Evolutionary conservation across 1,284 basidiomycete genomes (phyloP).

Genomic region (Leucoagaricus sp.): DNA sequence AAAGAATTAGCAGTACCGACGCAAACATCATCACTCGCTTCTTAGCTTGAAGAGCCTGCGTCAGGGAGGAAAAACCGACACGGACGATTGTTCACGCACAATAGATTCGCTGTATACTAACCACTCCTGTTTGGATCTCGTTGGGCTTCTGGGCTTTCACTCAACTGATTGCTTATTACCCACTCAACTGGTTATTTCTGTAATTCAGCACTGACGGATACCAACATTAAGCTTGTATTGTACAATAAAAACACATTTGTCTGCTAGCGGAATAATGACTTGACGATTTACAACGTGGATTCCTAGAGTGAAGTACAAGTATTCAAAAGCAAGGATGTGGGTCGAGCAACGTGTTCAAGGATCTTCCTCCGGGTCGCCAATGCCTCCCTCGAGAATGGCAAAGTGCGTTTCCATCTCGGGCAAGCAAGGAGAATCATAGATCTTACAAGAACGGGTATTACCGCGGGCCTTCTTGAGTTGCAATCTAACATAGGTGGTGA

Average conservation of each 20-base stretch:
- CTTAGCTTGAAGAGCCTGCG: constrained; percentile 51
- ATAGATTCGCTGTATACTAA: constrained; percentile 17
- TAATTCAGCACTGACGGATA: constrained; percentile 12
- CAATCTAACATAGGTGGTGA: constrained; percentile 53
- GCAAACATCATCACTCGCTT: constrained; percentile 90
- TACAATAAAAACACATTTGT: constrained; percentile 24
- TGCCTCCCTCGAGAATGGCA: constrained; percentile 87
- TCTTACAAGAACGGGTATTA: constrained; percentile 93
- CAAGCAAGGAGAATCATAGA: constrained; percentile 97
- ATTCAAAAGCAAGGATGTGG: constrained; percentile 1
- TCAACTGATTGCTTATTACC: constrained; percentile 28
- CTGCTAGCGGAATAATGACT: background rate
- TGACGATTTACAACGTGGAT: background rate
- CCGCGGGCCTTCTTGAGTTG: constrained; percentile 94
- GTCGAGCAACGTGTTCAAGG: constrained; percentile 30
- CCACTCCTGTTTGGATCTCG: constrained; percentile 7
- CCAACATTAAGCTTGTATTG: constrained; percentile 20
- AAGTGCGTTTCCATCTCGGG: constrained; percentile 97
- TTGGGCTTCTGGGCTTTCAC: constrained; percentile 22
- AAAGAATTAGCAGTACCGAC: constrained; percentile 79
- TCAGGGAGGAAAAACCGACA: constrained; percentile 29
- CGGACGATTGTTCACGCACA: constrained; percentile 29
- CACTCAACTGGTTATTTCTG: constrained; percentile 31
- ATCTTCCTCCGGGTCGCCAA: constrained; percentile 92
- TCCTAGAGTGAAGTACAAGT: constrained; percentile 6